A percentile compares a stretch with the other conserved stretches of the same genome.
phyloP scores from a whole-genome alignment of 345 rosid species.

The Moricandia arvensis region DNA sequence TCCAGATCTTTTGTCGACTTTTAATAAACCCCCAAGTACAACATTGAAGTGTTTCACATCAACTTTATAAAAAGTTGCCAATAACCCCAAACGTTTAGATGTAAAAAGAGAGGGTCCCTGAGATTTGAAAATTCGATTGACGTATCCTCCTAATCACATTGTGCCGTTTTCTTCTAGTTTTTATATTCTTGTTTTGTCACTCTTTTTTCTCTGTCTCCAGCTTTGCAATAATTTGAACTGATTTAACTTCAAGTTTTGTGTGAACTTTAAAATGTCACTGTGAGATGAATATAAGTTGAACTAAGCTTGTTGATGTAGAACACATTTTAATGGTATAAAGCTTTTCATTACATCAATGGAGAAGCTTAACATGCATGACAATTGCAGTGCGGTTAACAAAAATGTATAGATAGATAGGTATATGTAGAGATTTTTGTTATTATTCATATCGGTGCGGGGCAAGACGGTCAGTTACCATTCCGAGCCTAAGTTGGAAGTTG shows the following conservation, averaged over 20 bases:
- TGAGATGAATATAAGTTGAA: not conserved
- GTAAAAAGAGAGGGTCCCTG: conserved; percentile 8
- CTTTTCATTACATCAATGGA: too few species aligned
- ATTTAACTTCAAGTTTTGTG: not conserved
- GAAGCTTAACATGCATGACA: too few species aligned
- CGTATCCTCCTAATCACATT: not conserved
- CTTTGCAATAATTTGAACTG: not conserved
- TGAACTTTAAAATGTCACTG: not conserved
- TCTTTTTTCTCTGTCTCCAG: not conserved
- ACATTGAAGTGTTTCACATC: not conserved
- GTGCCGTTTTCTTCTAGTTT: not conserved
- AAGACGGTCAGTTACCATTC: too few species aligned
- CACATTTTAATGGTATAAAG: too few species aligned
- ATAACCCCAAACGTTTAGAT: not conserved
- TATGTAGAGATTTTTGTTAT: too few species aligned
- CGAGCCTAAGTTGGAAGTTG: not conserved
- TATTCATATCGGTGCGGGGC: too few species aligned
- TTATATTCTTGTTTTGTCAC: not conserved
- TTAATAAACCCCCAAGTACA: conserved; percentile 7
- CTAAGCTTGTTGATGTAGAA: too few species aligned
- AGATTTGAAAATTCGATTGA: not conserved
- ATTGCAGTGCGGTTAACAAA: too few species aligned
- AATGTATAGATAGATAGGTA: too few species aligned
- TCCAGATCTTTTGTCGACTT: conserved; percentile 10
- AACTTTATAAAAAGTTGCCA: conserved; percentile 5